Evolutionary conservation across 495 filamentous ascomycete species (phyloP).

Genomic region (Cladorrhinum samala): DNA sequence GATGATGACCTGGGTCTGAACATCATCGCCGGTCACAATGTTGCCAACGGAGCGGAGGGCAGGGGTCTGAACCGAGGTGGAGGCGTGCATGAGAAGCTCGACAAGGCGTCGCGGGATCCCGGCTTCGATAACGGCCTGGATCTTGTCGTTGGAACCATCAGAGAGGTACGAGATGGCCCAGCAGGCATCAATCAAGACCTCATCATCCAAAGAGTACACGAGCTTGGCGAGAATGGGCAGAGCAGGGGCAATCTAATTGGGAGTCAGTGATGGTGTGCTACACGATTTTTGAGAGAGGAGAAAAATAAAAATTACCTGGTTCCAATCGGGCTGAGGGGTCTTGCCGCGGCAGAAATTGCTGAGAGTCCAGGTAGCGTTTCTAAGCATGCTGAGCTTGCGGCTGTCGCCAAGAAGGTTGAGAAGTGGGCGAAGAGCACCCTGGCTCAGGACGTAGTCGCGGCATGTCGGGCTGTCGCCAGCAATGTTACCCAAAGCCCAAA

Average conservation of each 20-base stretch:
- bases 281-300: conserved; percentile 2
- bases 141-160: conserved; percentile 99
- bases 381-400: conserved; percentile 97
- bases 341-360: conserved; percentile 99
- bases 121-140: conserved; percentile 97
- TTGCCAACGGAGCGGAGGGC: conserved; percentile 97
- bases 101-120: conserved; percentile 96
- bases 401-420: conserved; percentile 88
- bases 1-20: conserved; percentile 99
- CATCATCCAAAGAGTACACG: conserved; percentile 96
- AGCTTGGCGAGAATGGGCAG: conserved; percentile 96
- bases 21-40: conserved; percentile 97
- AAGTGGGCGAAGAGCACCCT: conserved; percentile 84
- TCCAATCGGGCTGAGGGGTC: conserved; percentile 98
- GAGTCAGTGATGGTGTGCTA: conserved; percentile 14
- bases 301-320: conserved; percentile 63
- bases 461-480: conserved; percentile 97
- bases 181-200: conserved; percentile 98
- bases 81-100: conserved; percentile 97
- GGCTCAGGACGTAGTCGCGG: conserved; percentile 87
- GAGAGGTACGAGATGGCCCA: conserved; percentile 99
- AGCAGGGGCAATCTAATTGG: conserved; percentile 79
- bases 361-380: conserved; percentile 98
- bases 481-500: conserved; percentile 99
- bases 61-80: conserved; percentile 96